Base-by-base conservation (phyloP, 83 land plant genomes). In the Thuja plicata region DNA sequence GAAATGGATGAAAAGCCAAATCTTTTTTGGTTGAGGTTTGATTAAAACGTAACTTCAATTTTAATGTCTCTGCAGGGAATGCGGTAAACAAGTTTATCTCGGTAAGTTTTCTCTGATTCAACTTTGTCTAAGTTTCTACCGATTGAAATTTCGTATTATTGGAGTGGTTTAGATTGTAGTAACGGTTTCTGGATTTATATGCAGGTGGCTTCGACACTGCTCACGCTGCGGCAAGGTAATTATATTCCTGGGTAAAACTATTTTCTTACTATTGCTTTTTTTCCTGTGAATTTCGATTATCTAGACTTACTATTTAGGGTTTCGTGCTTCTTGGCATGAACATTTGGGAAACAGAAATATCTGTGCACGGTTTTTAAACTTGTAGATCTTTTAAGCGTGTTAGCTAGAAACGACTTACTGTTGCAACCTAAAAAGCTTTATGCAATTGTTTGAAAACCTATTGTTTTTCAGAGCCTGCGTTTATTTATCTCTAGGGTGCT, bases 141-240 rank as follows among this genome's bases (percentile, higher is more conserved):
- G 30, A 66, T 60, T 60, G n/a, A 60, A 60, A 60, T 60, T 60
- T 60, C n/a, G n/a, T 7, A 60, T 60, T 60, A 10, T 45, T 81
- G 27, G 30, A 50, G 30, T 79, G 34, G 24, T 40, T 34, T 40
- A 4, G 54, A 5, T 16, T 78, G 70, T 87, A 17, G 16, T 52
- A 34, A 38, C 1, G 73, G 32, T 2, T 2, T 30, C 11, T 27
- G 32, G 10, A 66, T 55, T 62, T 21, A 11, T 78, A n/a, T 76
- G n/a, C 90, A 92, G 93, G 93, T 83, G 93, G 93, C 74, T 91
- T 92, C 84, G 93, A 92, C 79, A 92, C 93, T 24, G 92, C 93
- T n/a, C 93, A 90, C 66, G 91, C 93, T 1, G 93, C 93, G 38
- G 93, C 93, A 11, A 87, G 93, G 93, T 91, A 85, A 52, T 54